Evolutionary conservation across 2,329 filamentous ascomycete species (phyloP).

Genomic region (Diaporthe ilicicola): DNA sequence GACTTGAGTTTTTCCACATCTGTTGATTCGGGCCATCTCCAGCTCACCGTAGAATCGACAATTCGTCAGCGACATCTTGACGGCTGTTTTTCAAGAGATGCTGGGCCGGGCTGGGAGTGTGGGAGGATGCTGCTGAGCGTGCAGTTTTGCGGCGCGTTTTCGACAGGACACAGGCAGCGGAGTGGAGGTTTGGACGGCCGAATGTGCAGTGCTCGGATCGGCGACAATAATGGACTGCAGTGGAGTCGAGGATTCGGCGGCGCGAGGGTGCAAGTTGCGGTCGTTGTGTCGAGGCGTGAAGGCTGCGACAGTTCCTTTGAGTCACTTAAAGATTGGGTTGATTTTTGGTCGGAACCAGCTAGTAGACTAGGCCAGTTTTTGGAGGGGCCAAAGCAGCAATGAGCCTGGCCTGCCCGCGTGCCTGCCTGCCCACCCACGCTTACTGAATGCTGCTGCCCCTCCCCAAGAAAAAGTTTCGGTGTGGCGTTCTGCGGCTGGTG

Average conservation of each 20-base stretch:
- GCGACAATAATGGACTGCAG: slow-evolving; percentile 4
- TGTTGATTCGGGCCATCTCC: not conserved
- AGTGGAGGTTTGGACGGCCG: not conserved
- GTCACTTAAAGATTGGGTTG: slow-evolving; percentile 30
- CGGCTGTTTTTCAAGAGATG: slow-evolving; percentile 26
- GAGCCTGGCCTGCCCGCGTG: not conserved
- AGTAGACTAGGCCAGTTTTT: slow-evolving; percentile 7
- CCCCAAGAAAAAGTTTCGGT: not conserved
- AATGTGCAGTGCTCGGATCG: slow-evolving; percentile 15
- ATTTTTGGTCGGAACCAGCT: slow-evolving; percentile 27
- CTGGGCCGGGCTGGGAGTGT: not conserved
- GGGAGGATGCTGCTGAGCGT: not conserved
- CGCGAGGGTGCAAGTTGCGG: slow-evolving; percentile 6
- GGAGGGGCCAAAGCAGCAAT: slow-evolving; percentile 31
- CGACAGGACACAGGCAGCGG: not conserved
- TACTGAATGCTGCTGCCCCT: not conserved
- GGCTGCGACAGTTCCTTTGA: slow-evolving; percentile 25
- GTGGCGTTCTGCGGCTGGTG: slow-evolving; percentile 22
- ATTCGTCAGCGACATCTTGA: slow-evolving; percentile 49
- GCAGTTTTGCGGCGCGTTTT: slow-evolving; percentile 17
- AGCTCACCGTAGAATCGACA: slow-evolving; percentile 47
- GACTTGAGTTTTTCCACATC: slow-evolving; percentile 45
- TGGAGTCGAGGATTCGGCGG: slow-evolving; percentile 4
- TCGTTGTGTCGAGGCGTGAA: slow-evolving; percentile 18
- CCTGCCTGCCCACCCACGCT: not conserved